Evolutionary conservation across 129 eudicot species (phyloP), one percentile per base, ranked within the genome.

Genomic region (Flaveria linearis): DNA sequence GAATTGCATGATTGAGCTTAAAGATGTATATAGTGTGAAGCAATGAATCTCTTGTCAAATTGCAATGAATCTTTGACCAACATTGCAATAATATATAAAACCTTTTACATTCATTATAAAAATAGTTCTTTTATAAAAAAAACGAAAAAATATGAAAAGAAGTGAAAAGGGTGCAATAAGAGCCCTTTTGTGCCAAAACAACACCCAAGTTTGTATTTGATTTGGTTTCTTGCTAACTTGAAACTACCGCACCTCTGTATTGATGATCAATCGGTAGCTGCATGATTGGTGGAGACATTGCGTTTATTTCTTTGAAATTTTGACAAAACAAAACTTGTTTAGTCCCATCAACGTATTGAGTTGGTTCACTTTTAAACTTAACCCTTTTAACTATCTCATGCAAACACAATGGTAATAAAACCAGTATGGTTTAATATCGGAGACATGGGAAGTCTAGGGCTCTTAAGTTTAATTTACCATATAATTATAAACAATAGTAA

Each of bases 41-140:
- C 74, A 65, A 51, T 53, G 78, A 79, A 72, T 79, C 83, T 72
- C 73, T 52, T 79, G 83, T 79, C 83, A 72, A 79, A 73, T 50
- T 39, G 22, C 68, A 72, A 60, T 64, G 78, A 79, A 79, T 79
- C 83, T 79, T 79, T 79, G 83, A 72, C 78, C 68, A 42, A 2
- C 67, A 60, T 71, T 71, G 63, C 78, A 72, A 79, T 49, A 79
- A 72, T 79, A 72, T 73, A 79, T 62, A 57, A 57, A 72, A 16
- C 61, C 65, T 64, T 70, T 78, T 78, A 71, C 52, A 20, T 71
- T 71, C 26, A 60, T 70, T 69, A 71, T 52, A 71, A 43, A 50
- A 49, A 26, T 36, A 36, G 1, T 36, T 0, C 1, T 36, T 4
- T 36, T 5, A 36, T 4, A 36, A 0, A 30, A 4, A 36, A 5